Conservation (phyloP, 1,284 basidiomycete species). For the Golubevia pallescens region DNA sequence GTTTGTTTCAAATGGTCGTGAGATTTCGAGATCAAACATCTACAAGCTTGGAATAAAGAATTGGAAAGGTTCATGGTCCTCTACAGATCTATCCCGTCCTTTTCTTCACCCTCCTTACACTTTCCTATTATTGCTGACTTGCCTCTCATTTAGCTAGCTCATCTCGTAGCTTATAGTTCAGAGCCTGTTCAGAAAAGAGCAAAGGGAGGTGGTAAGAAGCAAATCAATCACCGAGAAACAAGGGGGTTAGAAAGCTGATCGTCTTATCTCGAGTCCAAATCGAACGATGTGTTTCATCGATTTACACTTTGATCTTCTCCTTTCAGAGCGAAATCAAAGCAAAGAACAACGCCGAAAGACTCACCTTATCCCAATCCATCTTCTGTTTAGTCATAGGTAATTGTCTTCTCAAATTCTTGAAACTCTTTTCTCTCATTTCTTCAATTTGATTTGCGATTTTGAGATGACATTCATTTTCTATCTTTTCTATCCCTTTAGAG, state of each 20-base stretch:
- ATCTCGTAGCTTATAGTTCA: constrained; percentile 41
- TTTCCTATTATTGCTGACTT: too few relatives aligned
- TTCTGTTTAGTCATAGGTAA: constrained; percentile 59
- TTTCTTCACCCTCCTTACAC: too few relatives aligned
- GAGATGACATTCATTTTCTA: constrained; percentile 49
- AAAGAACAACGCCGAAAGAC: too few relatives aligned
- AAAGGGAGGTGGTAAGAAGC: background rate
- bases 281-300: background rate
- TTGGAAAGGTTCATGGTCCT: too few relatives aligned
- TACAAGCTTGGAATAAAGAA: too few relatives aligned
- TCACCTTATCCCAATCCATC: constrained; percentile 62
- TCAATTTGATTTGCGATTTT: constrained; percentile 28
- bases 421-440: constrained; percentile 45
- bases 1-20: too few relatives aligned
- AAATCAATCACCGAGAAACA: background rate
- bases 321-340: background rate
- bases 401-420: constrained; percentile 49
- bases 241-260: background rate
- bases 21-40: too few relatives aligned
- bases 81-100: too few relatives aligned
- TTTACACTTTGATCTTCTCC: constrained; percentile 1
- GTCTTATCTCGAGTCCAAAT: background rate
- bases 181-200: constrained; percentile 8
- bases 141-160: constrained; percentile 25
- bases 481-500: constrained; percentile 23